phyloP scores from a whole-genome alignment of 2,329 filamentous ascomycete species.

The Davidsoniella eucalypti region DNA sequence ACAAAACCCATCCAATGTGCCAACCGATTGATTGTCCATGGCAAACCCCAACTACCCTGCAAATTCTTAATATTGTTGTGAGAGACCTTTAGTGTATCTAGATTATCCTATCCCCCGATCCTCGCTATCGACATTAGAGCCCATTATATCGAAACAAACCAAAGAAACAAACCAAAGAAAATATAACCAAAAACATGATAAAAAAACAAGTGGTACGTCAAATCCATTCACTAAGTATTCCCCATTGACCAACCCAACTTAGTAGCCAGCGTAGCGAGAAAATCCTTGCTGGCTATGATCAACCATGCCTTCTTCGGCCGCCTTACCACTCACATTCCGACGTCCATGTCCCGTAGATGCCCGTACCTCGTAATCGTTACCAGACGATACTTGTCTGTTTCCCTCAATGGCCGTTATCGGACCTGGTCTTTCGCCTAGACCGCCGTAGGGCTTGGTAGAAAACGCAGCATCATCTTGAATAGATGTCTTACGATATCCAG shows the following conservation, averaged over 20 bases:
- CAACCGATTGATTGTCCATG: no score
- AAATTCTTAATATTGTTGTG: no score
- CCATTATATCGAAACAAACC: no score
- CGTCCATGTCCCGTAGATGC: conserved; percentile 23
- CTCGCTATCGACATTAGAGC: no score
- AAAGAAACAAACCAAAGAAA: no score
- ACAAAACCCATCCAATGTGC: no score
- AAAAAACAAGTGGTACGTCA: no score
- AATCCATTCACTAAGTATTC: neutral
- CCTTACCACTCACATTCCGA: conserved; percentile 55
- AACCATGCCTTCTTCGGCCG: conserved; percentile 49
- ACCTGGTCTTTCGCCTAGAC: conserved; percentile 35
- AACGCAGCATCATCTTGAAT: conserved; percentile 34
- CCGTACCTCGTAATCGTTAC: conserved; percentile 34
- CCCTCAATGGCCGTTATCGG: conserved; percentile 32
- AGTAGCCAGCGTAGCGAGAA: neutral
- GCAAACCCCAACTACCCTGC: no score
- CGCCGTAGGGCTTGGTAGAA: conserved; percentile 42
- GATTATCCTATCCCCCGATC: no score
- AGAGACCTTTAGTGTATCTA: no score
- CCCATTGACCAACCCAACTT: neutral
- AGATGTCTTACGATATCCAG: conserved; percentile 25
- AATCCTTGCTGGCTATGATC: neutral
- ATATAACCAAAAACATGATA: no score
- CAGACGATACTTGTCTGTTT: conserved; percentile 39